Evolutionary conservation across 148 eudicot species (phyloP).

Genomic region (Vaccinium corymbosum): DNA sequence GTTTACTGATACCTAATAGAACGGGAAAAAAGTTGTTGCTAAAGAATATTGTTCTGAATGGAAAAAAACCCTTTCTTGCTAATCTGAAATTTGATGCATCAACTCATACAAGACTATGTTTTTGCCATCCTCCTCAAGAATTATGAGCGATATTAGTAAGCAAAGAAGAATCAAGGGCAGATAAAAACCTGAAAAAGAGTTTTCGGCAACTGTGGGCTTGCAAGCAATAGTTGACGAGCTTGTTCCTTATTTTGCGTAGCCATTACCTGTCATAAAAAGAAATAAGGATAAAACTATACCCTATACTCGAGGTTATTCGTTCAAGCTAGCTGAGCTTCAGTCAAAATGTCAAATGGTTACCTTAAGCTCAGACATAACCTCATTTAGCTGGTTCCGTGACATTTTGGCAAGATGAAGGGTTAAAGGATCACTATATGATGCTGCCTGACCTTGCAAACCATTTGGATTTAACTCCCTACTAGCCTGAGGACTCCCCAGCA

Average conservation of each 20-base stretch:
- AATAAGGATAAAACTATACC: conserved; percentile 15
- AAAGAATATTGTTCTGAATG: not conserved
- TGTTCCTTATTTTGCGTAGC: conserved; percentile 76
- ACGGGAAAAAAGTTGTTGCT: not conserved
- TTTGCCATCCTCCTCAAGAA: not conserved
- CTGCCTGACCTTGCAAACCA: conserved; percentile 51
- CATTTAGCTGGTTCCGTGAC: conserved; percentile 75
- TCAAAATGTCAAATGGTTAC: conserved; percentile 31
- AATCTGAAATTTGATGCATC: not conserved
- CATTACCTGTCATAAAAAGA: conserved; percentile 52
- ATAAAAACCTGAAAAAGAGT: conserved; percentile 79
- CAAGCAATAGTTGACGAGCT: conserved; percentile 70
- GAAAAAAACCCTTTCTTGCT: not conserved
- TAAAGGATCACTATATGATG: conserved; percentile 63
- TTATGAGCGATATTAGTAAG: not conserved
- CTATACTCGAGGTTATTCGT: not conserved
- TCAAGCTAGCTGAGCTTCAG: conserved; percentile 4
- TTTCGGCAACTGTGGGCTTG: conserved; percentile 64
- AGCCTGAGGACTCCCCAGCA: conserved; percentile 77
- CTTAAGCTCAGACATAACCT: conserved; percentile 76
- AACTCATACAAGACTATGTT: not conserved
- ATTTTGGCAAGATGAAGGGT: conserved; percentile 87
- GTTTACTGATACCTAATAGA: too few relatives aligned
- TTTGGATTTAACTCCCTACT: conserved; percentile 44
- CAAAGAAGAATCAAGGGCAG: conserved; percentile 13